These are phyloP conservation scores for Trichoderma guizhouense DNA, from an alignment of 2,329 filamentous ascomycete genomes.

Conservation along the genomic window DNA sequence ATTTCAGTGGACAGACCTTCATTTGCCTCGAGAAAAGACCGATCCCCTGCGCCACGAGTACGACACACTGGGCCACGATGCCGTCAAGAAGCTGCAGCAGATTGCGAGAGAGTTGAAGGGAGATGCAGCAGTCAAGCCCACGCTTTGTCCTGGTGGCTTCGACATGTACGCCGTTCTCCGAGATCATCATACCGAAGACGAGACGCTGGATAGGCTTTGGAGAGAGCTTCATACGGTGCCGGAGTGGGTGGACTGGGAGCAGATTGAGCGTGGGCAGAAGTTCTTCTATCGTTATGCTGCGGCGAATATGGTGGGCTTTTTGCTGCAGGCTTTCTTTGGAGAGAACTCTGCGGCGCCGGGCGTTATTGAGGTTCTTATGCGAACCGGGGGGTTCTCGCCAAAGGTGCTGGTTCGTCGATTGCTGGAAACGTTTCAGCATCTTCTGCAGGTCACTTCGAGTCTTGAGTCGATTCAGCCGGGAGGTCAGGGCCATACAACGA, in stretches of 20 bases:
- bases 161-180: constrained; percentile 17
- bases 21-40: constrained; percentile 19
- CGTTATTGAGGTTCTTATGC: constrained; percentile 60
- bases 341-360: constrained; percentile 48
- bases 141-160: neutral
- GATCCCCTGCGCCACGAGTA: constrained; percentile 22
- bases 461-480: constrained; percentile 58
- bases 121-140: neutral
- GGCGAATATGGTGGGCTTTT: constrained; percentile 53
- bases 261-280: constrained; percentile 61
- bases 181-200: constrained; percentile 8
- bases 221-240: constrained; percentile 56
- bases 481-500: constrained; percentile 58
- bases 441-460: constrained; percentile 58
- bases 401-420: constrained; percentile 57
- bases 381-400: constrained; percentile 65
- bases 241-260: constrained; percentile 65
- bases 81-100: constrained; percentile 20
- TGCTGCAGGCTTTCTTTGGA: constrained; percentile 37
- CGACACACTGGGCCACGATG: constrained; percentile 23
- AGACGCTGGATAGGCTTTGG: constrained; percentile 49
- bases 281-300: constrained; percentile 63
- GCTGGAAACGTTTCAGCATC: constrained; percentile 42
- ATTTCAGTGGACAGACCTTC: constrained; percentile 24
- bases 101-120: constrained; percentile 18